Evolutionary conservation across 768 basidiomycete genomes (phyloP), one percentile per base, ranked within the genome.

Genomic region (Rickenella mellea): DNA sequence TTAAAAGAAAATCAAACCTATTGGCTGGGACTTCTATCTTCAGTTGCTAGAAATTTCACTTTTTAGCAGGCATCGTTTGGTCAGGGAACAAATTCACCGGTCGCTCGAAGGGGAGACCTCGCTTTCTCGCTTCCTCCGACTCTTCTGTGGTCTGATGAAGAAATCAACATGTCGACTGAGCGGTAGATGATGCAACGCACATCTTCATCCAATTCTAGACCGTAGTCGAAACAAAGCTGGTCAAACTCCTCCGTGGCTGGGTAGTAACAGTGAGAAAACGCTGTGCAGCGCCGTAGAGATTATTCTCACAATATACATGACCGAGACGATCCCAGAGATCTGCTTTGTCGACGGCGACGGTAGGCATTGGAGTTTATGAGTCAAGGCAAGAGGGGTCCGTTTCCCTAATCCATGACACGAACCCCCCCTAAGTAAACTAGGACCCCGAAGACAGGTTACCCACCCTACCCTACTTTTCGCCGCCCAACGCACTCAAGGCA

Each of bases 1-100:
- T 22, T 24, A 26, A 41, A 40, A 35, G 21, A 41, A 14, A 29
- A 27, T 33, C 53, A 44, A 43, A 78, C 91, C 92, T 81, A 62
- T 99, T 99, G n/a, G 96, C 96, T 33, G 96, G 93, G 32, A 97
- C 76, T 63, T 99, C 96, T 53, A 99, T 96, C 73, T 98, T 99
- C 53, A 99, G 69, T 87, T 96, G 90, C 82, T 97, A 55, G 14
- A 49, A 47, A 27, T 26, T 41, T 44, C 49, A 53, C 32, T 44
- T 39, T 44, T 50, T 37, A 41, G 27, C 2, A 41, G 25, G 5
- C 9, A 17, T 20, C 15, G 36, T 21, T 40, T 25, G 19, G 17
- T 26, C 3, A 47, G 30, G 26, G 29, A 29, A 21, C 31, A 40
- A 15, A 57, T 74, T 54, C 54, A 90, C 88, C 14, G 89, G 87